Evolutionary conservation across 306 rosid species (phyloP).

Genomic region (Cicer cuneatum): DNA sequence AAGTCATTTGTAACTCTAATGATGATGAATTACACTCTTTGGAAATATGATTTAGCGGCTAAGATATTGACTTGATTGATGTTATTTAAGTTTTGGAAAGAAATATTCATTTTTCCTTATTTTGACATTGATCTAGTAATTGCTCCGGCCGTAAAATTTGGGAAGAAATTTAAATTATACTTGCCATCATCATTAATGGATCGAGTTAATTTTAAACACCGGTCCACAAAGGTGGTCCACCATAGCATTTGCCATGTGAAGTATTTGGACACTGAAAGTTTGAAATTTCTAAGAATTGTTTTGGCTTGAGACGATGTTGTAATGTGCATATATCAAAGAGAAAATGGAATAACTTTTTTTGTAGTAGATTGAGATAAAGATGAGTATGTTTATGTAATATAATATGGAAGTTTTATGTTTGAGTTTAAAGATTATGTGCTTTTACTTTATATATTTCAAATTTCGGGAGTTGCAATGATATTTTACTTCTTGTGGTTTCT

Average conservation of each 20-base stretch:
- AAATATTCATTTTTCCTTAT: too few relatives aligned
- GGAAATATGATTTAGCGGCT: too few relatives aligned
- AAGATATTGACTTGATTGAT: too few relatives aligned
- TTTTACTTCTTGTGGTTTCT: neutral
- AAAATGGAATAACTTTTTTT: neutral
- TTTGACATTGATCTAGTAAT: too few relatives aligned
- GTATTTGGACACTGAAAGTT: conserved; percentile 9
- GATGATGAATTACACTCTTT: too few relatives aligned
- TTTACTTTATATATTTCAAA: conserved; percentile 9
- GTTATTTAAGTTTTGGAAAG: too few relatives aligned
- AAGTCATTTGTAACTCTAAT: too few relatives aligned
- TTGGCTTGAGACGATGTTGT: neutral
- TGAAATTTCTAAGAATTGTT: neutral
- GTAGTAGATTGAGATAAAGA: neutral
- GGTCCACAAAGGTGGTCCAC: too few relatives aligned
- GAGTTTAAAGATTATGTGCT: neutral
- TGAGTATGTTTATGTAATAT: neutral
- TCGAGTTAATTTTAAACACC: too few relatives aligned
- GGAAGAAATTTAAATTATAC: too few relatives aligned
- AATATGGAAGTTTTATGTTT: neutral
- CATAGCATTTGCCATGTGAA: neutral
- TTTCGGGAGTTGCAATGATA: neutral
- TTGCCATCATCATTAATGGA: too few relatives aligned
- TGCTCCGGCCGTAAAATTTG: too few relatives aligned
- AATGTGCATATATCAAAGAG: conserved; percentile 18